Base-by-base conservation (phyloP, 2,329 filamentous ascomycete species). In the Colletotrichum sp. region DNA sequence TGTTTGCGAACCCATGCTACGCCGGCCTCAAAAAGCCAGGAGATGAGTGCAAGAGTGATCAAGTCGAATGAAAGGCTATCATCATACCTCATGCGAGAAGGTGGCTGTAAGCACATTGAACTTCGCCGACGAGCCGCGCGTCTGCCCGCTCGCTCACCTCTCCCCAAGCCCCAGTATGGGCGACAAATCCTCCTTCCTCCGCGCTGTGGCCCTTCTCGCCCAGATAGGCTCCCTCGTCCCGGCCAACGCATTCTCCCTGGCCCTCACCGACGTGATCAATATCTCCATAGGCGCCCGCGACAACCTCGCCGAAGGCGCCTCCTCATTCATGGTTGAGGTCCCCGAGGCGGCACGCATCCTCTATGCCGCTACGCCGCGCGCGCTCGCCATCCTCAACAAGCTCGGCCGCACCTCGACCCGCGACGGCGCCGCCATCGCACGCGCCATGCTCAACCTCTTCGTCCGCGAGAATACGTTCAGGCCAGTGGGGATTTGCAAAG, bases 131-230 rank as follows among this genome's bases (percentile, higher is more conserved):
- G 36, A 44, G 36, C 36, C 16, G 36, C 5, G 36, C 36, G 36
- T 44, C 36, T 44, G 36, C 18, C 16, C 92, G 0, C 90, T 95
- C 6, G 95, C 95, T 3, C 91, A 98, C 79, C 93, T 99, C 72
- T 93, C 99, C 80, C 99, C 97, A 0, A 97, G 97, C 0, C 97
- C 97, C 34, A 99, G 99, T 87, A 99, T 99, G 97, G 97, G 97
- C 81, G 97, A 97, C 72, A 99, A 99, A 83, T 98, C 95, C n/a
- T 97, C 94, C 74, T 99, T 98, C 84, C 96, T 99, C 26, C 95
- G 97, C 69, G 95, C 96, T 79, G 92, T 98, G 63, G 96, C 97
- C 12, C 92, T 99, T 7, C 95, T 99, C 77, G 92, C 95, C 9
- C 97, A 99, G 83, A 94, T 98, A 78, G 97, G 97, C 67, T 98